Conservation (phyloP, 129 eudicot species). For the Arctium minus region DNA sequence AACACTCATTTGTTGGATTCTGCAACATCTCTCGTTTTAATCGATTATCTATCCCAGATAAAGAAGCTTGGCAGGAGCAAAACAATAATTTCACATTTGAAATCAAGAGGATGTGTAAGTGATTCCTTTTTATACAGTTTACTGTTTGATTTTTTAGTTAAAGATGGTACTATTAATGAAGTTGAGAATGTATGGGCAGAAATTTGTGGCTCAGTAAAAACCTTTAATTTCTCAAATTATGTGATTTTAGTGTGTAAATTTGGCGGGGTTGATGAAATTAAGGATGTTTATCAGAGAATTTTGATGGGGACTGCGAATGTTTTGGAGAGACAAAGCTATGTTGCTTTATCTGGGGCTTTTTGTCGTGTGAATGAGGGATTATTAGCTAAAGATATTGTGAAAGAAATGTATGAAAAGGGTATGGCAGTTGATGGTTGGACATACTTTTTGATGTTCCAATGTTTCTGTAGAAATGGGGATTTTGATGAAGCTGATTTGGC, state of each 20-base stretch:
- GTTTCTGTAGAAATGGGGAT: conserved; percentile 40
- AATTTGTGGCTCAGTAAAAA: conserved; percentile 24
- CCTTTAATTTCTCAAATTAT: conserved; percentile 32
- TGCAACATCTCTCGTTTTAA: conserved; percentile 21
- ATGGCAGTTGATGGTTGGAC: conserved; percentile 39
- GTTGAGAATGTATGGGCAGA: conserved; percentile 38
- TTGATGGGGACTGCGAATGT: conserved; percentile 9
- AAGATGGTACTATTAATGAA: conserved; percentile 30
- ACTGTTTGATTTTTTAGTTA: conserved; percentile 24
- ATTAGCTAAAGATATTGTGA: conserved; percentile 29
- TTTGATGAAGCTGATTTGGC: conserved; percentile 40
- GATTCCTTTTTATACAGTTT: conserved; percentile 37
- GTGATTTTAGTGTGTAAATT: conserved; percentile 38
- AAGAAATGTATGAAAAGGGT: conserved; percentile 25
- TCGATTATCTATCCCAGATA: conserved; percentile 27
- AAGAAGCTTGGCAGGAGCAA: conserved; percentile 39
- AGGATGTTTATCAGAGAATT: conserved; percentile 25
- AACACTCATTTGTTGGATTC: conserved; percentile 20
- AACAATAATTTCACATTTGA: conserved; percentile 25
- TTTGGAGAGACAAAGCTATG: conserved; percentile 33
- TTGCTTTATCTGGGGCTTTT: conserved; percentile 37
- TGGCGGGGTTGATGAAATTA: conserved; percentile 33
- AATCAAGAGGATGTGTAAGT: conserved; percentile 15
- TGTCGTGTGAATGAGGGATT: conserved; percentile 41
- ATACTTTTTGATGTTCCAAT: conserved; percentile 35